Percentiles rank a stretch among this genome's conserved stretches.
Conservation (phyloP, 208 protist species). For the Trypanosomatidae sp. region DNA sequence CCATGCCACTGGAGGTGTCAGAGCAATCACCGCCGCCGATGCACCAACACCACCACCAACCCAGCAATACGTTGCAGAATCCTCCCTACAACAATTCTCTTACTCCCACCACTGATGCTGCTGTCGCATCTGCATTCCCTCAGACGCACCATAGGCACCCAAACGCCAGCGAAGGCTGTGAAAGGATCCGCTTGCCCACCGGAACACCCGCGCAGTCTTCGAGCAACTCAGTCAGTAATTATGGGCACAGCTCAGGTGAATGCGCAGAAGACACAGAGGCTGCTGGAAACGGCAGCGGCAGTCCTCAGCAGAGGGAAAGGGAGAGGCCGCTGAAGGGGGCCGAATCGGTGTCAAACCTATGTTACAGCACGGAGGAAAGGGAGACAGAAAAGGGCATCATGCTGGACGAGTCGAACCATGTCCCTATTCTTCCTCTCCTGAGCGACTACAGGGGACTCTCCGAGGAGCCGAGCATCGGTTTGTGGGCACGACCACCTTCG, state of each 20-base stretch:
- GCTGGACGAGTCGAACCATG: background rate
- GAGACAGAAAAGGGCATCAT: background rate
- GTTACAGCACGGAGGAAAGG: background rate
- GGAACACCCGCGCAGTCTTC: conserved; percentile 59
- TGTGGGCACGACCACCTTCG: background rate
- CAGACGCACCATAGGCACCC: conserved; percentile 6
- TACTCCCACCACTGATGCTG: background rate
- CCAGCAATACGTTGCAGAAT: background rate
- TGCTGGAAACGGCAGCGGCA: background rate
- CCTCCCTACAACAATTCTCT: background rate
- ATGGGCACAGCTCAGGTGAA: background rate
- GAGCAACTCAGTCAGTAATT: conserved; percentile 13
- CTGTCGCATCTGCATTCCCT: background rate
- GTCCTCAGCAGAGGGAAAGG: background rate
- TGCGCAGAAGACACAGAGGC: background rate
- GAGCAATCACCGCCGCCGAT: background rate
- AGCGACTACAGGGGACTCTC: conserved; percentile 19
- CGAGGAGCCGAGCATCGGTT: background rate
- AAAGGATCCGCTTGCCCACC: conserved; percentile 42
- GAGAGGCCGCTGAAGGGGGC: background rate
- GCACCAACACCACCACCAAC: background rate
- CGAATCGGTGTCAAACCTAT: background rate
- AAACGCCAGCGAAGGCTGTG: conserved; percentile 59
- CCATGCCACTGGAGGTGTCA: background rate
- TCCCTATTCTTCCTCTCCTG: background rate